Evolutionary conservation across 352 stramenopile species (phyloP).

Genomic region (Globisporangium middletonii): DNA sequence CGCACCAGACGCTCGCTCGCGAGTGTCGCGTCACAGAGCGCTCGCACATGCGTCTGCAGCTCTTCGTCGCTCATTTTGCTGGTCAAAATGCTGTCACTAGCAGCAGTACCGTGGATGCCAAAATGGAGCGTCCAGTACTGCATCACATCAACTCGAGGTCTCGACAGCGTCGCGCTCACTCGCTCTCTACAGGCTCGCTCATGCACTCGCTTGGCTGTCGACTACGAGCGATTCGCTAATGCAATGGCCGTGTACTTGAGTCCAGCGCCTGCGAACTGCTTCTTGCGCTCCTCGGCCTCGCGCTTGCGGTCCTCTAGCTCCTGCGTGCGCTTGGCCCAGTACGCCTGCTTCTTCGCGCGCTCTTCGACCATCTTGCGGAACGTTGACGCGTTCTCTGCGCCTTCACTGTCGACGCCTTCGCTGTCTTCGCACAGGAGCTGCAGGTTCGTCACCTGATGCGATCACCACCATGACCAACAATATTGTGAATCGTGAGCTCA

Average conservation of each 20-base stretch:
- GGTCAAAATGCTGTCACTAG: too few relatives aligned
- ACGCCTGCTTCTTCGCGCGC: constrained; percentile 67
- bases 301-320: constrained; percentile 70
- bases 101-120: neutral
- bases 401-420: constrained; percentile 21
- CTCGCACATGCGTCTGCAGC: constrained; percentile 5
- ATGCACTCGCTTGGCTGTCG: neutral
- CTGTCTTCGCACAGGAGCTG: constrained; percentile 71
- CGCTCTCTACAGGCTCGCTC: neutral
- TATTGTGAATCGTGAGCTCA: neutral
- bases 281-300: constrained; percentile 76
- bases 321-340: constrained; percentile 71
- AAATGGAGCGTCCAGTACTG: neutral
- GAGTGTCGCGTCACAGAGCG: constrained; percentile 19
- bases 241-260: constrained; percentile 84
- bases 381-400: constrained; percentile 17
- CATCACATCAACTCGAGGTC: neutral
- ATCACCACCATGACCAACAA: neutral
- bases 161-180: neutral
- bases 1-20: constrained; percentile 39
- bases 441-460: constrained; percentile 47
- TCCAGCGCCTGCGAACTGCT: constrained; percentile 56
- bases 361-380: constrained; percentile 76
- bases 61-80: constrained; percentile 1
- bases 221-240: constrained; percentile 52